phyloP scores from a whole-genome alignment of 345 rosid species.

The Psidium friedrichsthalianum region DNA sequence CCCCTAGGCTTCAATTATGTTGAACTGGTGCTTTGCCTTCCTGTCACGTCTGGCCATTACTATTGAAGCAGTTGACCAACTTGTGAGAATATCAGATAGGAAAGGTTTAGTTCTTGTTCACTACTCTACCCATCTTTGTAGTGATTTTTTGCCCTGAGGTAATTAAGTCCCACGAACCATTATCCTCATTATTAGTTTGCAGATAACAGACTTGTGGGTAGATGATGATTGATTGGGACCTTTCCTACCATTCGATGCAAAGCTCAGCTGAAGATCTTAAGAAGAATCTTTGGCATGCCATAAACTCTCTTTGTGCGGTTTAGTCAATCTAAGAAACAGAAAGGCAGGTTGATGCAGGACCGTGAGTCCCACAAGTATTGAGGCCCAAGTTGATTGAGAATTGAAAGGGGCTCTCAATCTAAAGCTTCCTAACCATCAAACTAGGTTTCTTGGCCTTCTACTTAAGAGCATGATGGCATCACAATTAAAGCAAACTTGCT shows the following conservation, averaged over 20 bases:
- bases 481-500: neutral
- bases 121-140: neutral
- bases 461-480: neutral
- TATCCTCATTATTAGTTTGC: neutral
- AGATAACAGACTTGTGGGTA: neutral
- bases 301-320: neutral
- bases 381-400: neutral
- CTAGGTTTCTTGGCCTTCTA: neutral
- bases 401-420: neutral
- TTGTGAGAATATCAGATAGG: neutral
- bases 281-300: neutral
- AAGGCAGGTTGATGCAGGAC: neutral
- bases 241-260: neutral
- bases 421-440: neutral
- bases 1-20: neutral
- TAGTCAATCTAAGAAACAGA: neutral
- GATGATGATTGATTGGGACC: neutral
- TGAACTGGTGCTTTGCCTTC: neutral
- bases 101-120: neutral
- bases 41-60: neutral
- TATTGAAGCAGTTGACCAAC: neutral
- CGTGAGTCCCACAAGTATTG: neutral
- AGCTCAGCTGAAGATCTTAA: neutral
- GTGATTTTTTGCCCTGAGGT: neutral
- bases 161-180: neutral